Base-by-base conservation (phyloP, 2,329 filamentous ascomycete genomes). In the Alternaria sp. region DNA sequence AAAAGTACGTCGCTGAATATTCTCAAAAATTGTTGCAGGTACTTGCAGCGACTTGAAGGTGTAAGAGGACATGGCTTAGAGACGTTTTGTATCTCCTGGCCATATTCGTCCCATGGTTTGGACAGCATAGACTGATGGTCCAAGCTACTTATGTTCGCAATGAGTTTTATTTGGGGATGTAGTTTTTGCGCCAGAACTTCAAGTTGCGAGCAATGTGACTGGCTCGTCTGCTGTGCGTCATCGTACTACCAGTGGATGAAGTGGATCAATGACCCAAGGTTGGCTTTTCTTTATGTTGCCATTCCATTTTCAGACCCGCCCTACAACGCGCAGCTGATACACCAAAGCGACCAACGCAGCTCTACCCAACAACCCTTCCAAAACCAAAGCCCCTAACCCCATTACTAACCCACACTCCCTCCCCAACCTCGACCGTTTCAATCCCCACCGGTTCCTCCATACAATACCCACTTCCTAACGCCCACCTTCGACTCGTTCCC, bases 341-440 rank as follows among this genome's bases (percentile, higher is more conserved):
- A 36, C 1, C 32, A 11, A 30, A 12, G 28, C 28, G 0, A 30
- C 28, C 10, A 11, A 30, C 28, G 28, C 28, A 30, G 0, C 10
- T 30, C 18, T 48, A 72, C 50, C 65, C 69, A 4, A 79, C 75
- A 1, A 79, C 74, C 44, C 57, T 74, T 48, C 76, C 76, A 66
- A 69, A 74, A 22, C 73, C 70, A 73, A 97, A 97, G 0, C 94
- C 94, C 65, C 91, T 86, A 2, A 94, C 90, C 0, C 92, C 93
- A 77, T 94, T 97, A 77, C 93, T 97, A 54, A 97, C 81, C 91
- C 93, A 97, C 63, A 94, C 91, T 54, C 89, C 85, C 77, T 97
- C 94, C 1, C 90, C 92, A 65, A 92, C 84, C 4, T 83, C 74
- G 12, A 97, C 77, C 7, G 88, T 88, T 12, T 84, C 80, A 2